Evolutionary conservation across 805 yeast genomes (phyloP), one percentile per base, ranked within the genome.

Genomic region (Wilhelminamyces savonicus): DNA sequence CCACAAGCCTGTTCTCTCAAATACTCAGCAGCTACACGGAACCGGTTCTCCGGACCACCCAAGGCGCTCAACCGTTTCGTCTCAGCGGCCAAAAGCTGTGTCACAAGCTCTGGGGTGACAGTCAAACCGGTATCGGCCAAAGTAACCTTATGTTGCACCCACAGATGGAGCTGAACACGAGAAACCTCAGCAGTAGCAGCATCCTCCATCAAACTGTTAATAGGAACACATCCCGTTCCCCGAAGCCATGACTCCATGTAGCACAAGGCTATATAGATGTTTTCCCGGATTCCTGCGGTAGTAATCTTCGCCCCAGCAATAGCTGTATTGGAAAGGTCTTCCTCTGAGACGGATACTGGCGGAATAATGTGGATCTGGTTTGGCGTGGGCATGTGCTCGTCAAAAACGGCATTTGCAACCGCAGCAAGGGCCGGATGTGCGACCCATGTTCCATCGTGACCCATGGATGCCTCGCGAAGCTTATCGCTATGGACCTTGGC

Each of bases 171-270:
- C 29, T 40, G 46, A 22, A 43, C 36, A 22, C 51, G 29, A 5
- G 50, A 45, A 8, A 45, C 50, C 32, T 45, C 50, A 0, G 50
- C 50, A 3, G 51, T 46, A 10, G 50, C 51, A 1, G 51, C 48
- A 32, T 46, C 51, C 34, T 44, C 51, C 51, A 45, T 45, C 15
- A 45, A 31, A 28, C 40, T 34, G 29, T 42, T 45, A 27, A 46
- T 46, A 9, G 49, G 49, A 16, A 46, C 49, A 26, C 51, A 46
- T 6, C 48, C 49, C 17, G 35, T 13, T 12, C 49, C 51, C 17
- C 47, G 39, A 26, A 41, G 21, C 49, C 51, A 46, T 12, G 41
- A 30, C 35, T 44, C 51, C 23, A 46, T 39, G 32, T 46, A 46
- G 31, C 39, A 32, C 7, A 46, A 34, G 9, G 48, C 51, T 29